Conservation (phyloP, 305 asterid species). For the Fraxinus nigra region DNA sequence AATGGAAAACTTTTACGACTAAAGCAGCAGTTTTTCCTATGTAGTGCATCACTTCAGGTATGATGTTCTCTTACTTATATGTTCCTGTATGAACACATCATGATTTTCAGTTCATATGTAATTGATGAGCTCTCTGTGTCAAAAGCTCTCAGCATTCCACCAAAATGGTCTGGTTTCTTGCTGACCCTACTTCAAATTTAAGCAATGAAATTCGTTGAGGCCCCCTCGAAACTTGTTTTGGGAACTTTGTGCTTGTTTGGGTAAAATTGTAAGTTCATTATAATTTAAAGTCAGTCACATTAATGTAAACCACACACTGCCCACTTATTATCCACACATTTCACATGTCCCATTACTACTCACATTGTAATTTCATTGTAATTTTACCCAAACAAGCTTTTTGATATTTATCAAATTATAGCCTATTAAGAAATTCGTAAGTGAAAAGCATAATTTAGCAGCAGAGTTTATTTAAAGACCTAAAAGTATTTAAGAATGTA, state of each 20-base stretch:
- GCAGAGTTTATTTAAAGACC: not conserved
- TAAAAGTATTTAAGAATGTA: not conserved
- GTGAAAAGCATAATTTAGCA: not conserved
- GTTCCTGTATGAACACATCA: not conserved
- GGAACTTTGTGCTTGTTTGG: not conserved
- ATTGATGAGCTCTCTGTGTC: conserved; percentile 7
- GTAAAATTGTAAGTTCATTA: not conserved
- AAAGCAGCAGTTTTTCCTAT: conserved; percentile 96
- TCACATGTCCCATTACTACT: not conserved
- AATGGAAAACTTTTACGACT: conserved; percentile 83
- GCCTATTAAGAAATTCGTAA: not conserved
- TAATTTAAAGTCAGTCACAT: not conserved
- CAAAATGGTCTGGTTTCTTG: not conserved
- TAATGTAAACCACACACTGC: not conserved
- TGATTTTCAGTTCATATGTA: not conserved
- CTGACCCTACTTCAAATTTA: conserved; percentile 2
- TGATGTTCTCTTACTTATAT: conserved; percentile 18
- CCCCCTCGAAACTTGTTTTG: not conserved
- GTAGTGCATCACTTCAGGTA: conserved; percentile 99
- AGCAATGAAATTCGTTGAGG: not conserved
- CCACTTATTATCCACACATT: not conserved
- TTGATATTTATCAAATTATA: not conserved
- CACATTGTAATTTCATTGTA: not conserved
- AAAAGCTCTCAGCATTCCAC: not conserved
- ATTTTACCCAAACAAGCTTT: not conserved